phyloP scores from a whole-genome alignment of 2,329 filamentous ascomycete genomes.

The Xylariaceae sp. region DNA sequence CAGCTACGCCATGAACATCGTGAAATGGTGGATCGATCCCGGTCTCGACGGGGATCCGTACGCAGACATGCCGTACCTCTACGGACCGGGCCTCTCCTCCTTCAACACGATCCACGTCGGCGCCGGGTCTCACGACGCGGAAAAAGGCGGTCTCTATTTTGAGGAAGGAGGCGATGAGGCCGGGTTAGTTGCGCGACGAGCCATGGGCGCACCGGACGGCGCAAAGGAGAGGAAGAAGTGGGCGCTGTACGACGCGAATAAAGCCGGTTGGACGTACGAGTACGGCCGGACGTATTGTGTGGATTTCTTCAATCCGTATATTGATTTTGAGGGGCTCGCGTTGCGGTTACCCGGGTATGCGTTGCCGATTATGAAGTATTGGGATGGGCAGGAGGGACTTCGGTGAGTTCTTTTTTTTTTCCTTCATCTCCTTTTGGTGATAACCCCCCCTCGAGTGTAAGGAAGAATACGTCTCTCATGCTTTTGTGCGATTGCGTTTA shows the following conservation, averaged over 20 bases:
- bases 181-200: conserved; percentile 42
- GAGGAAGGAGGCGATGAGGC: conserved; percentile 61
- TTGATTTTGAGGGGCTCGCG: conserved; percentile 74
- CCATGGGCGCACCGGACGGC: conserved; percentile 47
- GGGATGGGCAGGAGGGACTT: conserved; percentile 66
- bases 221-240: conserved; percentile 54
- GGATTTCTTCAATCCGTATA: conserved; percentile 84
- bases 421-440: conserved; percentile 18
- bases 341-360: conserved; percentile 68
- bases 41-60: conserved; percentile 87
- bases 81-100: conserved; percentile 72
- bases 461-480: conserved; percentile 23
- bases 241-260: conserved; percentile 46
- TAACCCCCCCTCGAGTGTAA: no score
- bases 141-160: conserved; percentile 51
- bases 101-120: conserved; percentile 75
- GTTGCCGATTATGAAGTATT: conserved; percentile 68
- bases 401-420: conserved; percentile 50
- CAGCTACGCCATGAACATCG: conserved; percentile 74
- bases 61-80: conserved; percentile 78
- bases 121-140: conserved; percentile 41
- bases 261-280: conserved; percentile 51
- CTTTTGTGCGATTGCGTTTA: not conserved
- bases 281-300: conserved; percentile 48
- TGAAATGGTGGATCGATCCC: conserved; percentile 87